Percentiles rank a stretch among this genome's conserved stretches.
Conservation (phyloP, 148 eudicot genomes). For the Rheum nobile region DNA sequence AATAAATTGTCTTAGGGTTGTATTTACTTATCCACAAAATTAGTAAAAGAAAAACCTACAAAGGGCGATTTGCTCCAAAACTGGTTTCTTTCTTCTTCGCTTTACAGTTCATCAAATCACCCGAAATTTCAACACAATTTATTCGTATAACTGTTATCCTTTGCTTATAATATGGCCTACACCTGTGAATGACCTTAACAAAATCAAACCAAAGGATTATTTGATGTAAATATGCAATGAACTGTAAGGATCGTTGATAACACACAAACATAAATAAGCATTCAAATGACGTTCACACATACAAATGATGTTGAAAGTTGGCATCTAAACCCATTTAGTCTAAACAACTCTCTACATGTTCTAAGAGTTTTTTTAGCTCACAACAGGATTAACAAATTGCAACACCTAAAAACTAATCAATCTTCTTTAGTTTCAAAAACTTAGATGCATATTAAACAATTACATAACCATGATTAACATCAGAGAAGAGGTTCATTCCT, state of each 20-base stretch:
- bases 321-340: neutral
- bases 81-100: too few relatives aligned
- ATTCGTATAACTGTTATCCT: too few relatives aligned
- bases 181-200: too few relatives aligned
- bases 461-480: neutral
- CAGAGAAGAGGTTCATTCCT: slow-evolving; percentile 29
- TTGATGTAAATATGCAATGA: neutral
- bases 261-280: neutral
- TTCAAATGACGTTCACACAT: slow-evolving; percentile 6
- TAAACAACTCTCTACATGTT: neutral
- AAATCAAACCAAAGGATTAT: too few relatives aligned
- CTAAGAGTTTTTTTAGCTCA: neutral
- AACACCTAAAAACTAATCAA: slow-evolving; percentile 6
- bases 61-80: too few relatives aligned
- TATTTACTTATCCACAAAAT: too few relatives aligned
- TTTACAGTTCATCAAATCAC: too few relatives aligned
- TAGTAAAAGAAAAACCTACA: too few relatives aligned
- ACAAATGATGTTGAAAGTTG: neutral
- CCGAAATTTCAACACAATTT: too few relatives aligned
- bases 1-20: too few relatives aligned
- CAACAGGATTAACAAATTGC: neutral
- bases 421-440: neutral
- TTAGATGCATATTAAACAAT: neutral
- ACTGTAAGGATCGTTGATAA: neutral
- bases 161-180: too few relatives aligned